Conservation (phyloP, 176 grass and related monocot species). For the Aegilops longissima region DNA sequence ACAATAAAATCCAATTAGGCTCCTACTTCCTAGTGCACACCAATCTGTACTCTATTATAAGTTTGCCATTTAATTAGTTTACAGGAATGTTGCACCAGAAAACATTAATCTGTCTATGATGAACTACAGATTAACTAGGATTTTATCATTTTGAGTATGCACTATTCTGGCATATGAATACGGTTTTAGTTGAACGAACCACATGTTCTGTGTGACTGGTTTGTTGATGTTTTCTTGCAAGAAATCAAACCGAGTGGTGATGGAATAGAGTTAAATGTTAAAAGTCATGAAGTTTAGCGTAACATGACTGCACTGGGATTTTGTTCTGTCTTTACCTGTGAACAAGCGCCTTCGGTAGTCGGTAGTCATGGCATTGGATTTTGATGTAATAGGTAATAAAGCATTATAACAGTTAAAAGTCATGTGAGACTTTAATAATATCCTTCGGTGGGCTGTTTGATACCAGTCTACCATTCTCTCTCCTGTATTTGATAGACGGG, state of each 20-base stretch:
- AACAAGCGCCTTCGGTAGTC: background rate
- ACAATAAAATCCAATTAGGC: background rate
- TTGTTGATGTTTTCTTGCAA: background rate
- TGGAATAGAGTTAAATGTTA: conserved; percentile 2
- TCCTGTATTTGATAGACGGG: background rate
- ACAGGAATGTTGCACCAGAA: background rate
- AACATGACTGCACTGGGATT: background rate
- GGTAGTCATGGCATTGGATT: background rate
- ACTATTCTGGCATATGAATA: background rate
- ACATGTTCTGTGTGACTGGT: background rate
- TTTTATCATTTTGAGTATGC: background rate
- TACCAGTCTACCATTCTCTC: background rate
- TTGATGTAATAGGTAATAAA: background rate
- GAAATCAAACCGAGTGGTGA: background rate
- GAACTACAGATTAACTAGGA: background rate
- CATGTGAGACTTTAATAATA: background rate
- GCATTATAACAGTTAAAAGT: background rate
- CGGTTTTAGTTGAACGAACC: background rate
- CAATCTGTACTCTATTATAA: background rate
- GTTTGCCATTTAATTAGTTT: background rate
- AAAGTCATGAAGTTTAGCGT: background rate
- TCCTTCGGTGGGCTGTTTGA: background rate
- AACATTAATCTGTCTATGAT: background rate
- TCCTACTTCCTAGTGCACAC: background rate
- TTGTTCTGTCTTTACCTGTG: background rate